Conservation (phyloP, 1,284 basidiomycete genomes). For the Sparassis latifolia region DNA sequence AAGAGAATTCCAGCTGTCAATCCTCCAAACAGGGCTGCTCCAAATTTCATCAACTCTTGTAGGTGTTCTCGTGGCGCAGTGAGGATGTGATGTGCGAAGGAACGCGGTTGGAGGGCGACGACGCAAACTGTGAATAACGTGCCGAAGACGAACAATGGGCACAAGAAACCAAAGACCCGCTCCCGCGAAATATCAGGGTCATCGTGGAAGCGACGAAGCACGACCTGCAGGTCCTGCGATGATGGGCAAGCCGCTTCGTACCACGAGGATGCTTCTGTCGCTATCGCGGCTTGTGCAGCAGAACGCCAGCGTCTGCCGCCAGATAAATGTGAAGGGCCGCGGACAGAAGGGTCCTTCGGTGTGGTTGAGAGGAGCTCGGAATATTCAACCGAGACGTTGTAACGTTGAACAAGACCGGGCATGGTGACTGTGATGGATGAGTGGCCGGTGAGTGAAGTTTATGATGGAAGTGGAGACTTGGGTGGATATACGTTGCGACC, state of each 20-base stretch:
- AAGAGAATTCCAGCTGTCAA: conserved; percentile 4
- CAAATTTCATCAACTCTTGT: conserved; percentile 2
- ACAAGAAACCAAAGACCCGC: conserved; percentile 11
- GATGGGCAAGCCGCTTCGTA: conserved; percentile 12
- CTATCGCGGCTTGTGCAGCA: not conserved
- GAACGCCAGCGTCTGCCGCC: not conserved
- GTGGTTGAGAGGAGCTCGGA: conserved; percentile 10
- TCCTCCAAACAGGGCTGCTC: conserved; percentile 1
- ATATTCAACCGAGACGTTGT: conserved; percentile 11
- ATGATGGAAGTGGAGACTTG: too few species aligned
- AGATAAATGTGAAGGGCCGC: not conserved
- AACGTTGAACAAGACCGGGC: conserved; percentile 14
- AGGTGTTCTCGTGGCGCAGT: conserved; percentile 2
- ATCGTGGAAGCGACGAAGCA: conserved; percentile 9
- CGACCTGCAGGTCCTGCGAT: conserved; percentile 10
- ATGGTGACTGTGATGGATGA: conserved; percentile 2
- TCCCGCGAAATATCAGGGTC: conserved; percentile 12
- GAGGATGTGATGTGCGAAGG: conserved; percentile 13
- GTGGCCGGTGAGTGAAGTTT: too few species aligned
- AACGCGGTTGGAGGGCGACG: conserved; percentile 11
- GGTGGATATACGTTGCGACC: too few species aligned
- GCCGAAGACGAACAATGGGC: conserved; percentile 10
- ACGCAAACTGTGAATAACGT: conserved; percentile 10
- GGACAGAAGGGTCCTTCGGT: not conserved
- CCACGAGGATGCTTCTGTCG: conserved; percentile 9